These are phyloP conservation scores for Psilocybe mexicana DNA, from an alignment of 1,284 basidiomycete genomes.

Conservation along the genomic window DNA sequence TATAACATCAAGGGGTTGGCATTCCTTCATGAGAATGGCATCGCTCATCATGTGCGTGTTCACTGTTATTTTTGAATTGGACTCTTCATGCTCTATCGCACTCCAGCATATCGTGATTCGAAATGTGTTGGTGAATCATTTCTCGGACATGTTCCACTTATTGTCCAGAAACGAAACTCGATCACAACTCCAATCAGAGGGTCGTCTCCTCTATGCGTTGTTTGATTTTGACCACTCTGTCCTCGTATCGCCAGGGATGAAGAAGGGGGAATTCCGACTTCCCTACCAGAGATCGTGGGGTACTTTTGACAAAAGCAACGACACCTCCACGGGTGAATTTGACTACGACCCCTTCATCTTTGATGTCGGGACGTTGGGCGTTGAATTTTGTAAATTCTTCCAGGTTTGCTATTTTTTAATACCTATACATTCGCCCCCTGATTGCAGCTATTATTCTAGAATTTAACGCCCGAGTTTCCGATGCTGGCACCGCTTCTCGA, in stretches of 20 bases:
- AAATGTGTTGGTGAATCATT: constrained; percentile 20
- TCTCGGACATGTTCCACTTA: neutral
- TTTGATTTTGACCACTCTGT: constrained; percentile 24
- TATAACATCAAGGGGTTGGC: constrained; percentile 4
- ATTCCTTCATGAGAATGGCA: constrained; percentile 7
- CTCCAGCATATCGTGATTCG: constrained; percentile 16
- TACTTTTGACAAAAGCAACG: neutral
- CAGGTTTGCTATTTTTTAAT: constrained; percentile 10
- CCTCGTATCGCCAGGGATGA: constrained; percentile 16
- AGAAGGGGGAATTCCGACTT: constrained; percentile 10
- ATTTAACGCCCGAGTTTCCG: constrained; percentile 17
- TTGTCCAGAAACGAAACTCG: neutral
- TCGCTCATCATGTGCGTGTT: no score
- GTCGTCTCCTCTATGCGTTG: constrained; percentile 15
- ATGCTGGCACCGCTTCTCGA: constrained; percentile 30
- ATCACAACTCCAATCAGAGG: neutral
- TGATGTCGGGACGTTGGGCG: constrained; percentile 27
- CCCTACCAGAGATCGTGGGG: constrained; percentile 7
- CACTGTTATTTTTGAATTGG: no score
- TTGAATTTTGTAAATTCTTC: constrained; percentile 12
- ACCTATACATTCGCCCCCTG: no score
- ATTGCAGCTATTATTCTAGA: constrained; percentile 7
- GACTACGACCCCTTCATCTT: constrained; percentile 32
- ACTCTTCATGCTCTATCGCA: no score
- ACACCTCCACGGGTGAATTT: constrained; percentile 26